Conservation (phyloP, 257 asterid species). For the Rhazya stricta region DNA sequence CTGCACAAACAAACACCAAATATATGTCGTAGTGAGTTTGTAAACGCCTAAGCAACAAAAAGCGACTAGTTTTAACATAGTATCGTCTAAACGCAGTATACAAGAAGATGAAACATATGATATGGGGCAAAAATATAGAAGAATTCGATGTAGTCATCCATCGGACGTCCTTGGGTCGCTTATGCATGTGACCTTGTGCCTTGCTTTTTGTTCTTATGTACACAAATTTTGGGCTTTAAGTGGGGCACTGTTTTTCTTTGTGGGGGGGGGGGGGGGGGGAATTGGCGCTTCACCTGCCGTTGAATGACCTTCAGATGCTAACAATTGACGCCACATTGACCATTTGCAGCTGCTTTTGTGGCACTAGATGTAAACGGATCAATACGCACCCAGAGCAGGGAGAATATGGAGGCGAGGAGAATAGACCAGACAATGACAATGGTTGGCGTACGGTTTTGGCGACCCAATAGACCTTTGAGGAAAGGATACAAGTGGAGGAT, state of each 20-base stretch:
- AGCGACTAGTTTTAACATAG: not conserved
- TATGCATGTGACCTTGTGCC: not conserved
- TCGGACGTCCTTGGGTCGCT: conserved; percentile 11
- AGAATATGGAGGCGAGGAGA: conserved; percentile 88
- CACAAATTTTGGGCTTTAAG: conserved; percentile 1
- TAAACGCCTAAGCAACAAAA: not conserved
- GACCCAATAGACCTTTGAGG: conserved; percentile 79
- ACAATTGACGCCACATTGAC: conserved; percentile 79
- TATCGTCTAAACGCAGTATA: conserved; percentile 8
- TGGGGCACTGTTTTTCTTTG: no score
- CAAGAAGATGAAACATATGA: not conserved
- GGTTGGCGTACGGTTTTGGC: conserved; percentile 89
- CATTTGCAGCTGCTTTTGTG: conserved; percentile 42
- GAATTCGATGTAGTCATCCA: conserved; percentile 11
- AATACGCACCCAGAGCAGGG: conserved; percentile 82
- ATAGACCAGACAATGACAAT: conserved; percentile 92
- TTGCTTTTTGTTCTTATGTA: conserved; percentile 11
- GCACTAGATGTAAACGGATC: conserved; percentile 71
- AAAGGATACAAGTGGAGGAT: conserved; percentile 85
- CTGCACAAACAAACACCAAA: not conserved
- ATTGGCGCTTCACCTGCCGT: no score
- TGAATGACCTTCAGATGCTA: conserved; percentile 13
- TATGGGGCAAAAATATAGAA: conserved; percentile 18
- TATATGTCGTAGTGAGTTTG: not conserved
- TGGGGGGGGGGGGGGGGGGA: no score